Conservation (phyloP, 805 yeast species). For the Diddensiella transvaalensis region DNA sequence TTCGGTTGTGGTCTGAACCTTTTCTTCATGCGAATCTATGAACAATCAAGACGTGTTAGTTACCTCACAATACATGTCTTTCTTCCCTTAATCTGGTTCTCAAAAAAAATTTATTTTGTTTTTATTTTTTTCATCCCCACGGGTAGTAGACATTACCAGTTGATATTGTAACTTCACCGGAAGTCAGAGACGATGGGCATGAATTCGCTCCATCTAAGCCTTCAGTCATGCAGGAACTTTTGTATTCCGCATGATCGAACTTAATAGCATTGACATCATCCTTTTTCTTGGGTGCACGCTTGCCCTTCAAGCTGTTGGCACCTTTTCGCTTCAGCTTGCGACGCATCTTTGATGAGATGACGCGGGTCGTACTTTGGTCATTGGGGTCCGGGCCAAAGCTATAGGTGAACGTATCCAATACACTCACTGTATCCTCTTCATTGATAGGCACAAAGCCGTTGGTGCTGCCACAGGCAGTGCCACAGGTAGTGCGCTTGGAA, state of each 20-base stretch:
- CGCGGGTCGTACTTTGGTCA: too few relatives aligned
- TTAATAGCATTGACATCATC: not conserved
- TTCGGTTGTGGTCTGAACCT: too few relatives aligned
- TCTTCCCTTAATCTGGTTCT: not conserved
- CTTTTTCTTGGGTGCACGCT: not conserved
- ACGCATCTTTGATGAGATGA: too few relatives aligned
- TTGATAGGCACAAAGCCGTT: not conserved
- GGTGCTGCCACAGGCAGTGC: not conserved
- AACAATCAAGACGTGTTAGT: not conserved
- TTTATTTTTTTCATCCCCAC: not conserved
- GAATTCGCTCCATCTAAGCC: not conserved
- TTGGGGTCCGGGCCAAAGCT: too few relatives aligned
- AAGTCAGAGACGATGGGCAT: constrained; percentile 1
- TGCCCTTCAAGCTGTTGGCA: not conserved
- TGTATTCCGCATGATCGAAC: constrained; percentile 1
- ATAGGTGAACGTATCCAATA: not conserved
- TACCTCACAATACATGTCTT: not conserved
- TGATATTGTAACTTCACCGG: not conserved
- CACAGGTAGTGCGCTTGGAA: not conserved
- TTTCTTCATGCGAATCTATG: not conserved
- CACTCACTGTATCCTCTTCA: not conserved
- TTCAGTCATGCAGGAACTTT: not conserved
- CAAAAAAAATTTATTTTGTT: not conserved
- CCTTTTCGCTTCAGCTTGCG: not conserved
- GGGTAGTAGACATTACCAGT: not conserved